phyloP scores from a whole-genome alignment of 1,284 basidiomycete species.

The Cutaneotrichosporon dermatis region DNA sequence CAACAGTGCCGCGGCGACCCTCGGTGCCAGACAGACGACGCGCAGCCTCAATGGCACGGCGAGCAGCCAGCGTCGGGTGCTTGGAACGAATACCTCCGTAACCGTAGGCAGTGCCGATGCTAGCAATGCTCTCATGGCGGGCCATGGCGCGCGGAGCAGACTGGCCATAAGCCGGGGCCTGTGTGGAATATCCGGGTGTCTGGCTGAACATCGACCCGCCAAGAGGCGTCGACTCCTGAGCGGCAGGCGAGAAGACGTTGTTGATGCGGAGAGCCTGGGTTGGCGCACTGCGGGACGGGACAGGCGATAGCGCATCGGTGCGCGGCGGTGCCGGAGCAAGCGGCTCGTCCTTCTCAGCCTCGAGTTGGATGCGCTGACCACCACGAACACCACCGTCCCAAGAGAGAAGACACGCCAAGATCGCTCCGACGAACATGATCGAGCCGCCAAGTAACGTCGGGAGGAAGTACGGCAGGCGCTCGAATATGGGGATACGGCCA shows the following conservation, averaged over 20 bases:
- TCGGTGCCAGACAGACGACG: slow-evolving; percentile 37
- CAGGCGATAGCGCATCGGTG: no score
- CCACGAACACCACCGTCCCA: slow-evolving; percentile 83
- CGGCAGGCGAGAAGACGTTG: slow-evolving; percentile 4
- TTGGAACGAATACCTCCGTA: slow-evolving; percentile 50
- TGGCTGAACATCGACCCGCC: slow-evolving; percentile 3
- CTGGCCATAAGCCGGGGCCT: slow-evolving; percentile 31
- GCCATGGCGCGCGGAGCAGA: slow-evolving; percentile 12
- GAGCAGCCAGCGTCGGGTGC: slow-evolving; percentile 46
- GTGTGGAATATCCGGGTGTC: no score
- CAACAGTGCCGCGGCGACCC: slow-evolving; percentile 24
- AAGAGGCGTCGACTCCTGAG: slow-evolving; percentile 3
- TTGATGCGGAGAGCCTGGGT: slow-evolving; percentile 23
- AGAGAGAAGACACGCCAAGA: slow-evolving; percentile 82
- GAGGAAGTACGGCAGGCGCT: slow-evolving; percentile 82
- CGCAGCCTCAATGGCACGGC: slow-evolving; percentile 46
- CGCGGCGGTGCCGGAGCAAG: slow-evolving; percentile 13
- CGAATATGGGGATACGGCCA: slow-evolving; percentile 60
- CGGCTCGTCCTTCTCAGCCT: slow-evolving; percentile 62
- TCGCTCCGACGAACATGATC: slow-evolving; percentile 68
- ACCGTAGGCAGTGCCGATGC: slow-evolving; percentile 25
- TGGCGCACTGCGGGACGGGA: no score
- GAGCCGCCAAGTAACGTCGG: slow-evolving; percentile 76
- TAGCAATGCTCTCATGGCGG: slow-evolving; percentile 4
- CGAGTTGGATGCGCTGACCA: slow-evolving; percentile 69